phyloP scores from a whole-genome alignment of 768 basidiomycete genomes.

The Lyophyllum decastes region DNA sequence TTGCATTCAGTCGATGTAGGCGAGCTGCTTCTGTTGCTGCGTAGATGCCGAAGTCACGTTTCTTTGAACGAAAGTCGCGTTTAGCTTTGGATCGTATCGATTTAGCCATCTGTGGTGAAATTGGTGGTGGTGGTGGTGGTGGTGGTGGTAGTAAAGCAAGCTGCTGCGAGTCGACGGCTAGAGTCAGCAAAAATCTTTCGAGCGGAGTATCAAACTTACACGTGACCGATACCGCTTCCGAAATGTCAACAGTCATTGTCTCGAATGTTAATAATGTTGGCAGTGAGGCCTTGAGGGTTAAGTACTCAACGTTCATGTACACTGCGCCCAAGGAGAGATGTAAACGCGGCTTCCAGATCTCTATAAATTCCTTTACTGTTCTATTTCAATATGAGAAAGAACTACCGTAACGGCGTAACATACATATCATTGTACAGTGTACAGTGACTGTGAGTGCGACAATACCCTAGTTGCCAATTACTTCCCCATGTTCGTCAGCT shows the following conservation, averaged over 20 bases:
- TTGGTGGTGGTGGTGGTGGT: slow-evolving; percentile 16
- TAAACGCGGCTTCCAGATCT: too few relatives aligned
- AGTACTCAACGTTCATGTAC: too few relatives aligned
- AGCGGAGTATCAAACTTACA: slow-evolving; percentile 13
- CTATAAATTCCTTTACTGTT: too few relatives aligned
- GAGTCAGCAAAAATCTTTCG: slow-evolving; percentile 12
- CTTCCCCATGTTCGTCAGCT: neutral
- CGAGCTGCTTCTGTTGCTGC: slow-evolving; percentile 80
- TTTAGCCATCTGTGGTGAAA: slow-evolving; percentile 64
- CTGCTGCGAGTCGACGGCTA: neutral
- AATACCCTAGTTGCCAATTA: neutral
- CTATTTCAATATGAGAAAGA: neutral
- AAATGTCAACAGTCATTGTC: neutral
- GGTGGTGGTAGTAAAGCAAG: slow-evolving; percentile 14
- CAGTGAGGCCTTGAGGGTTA: too few relatives aligned
- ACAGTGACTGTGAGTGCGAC: neutral
- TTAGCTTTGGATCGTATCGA: slow-evolving; percentile 82
- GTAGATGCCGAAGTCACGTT: slow-evolving; percentile 73
- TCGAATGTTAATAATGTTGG: too few relatives aligned
- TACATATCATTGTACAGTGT: neutral
- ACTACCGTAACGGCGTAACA: neutral
- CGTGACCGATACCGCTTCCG: slow-evolving; percentile 7
- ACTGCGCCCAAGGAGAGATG: too few relatives aligned
- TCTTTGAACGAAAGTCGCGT: slow-evolving; percentile 74
- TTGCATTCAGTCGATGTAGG: slow-evolving; percentile 68